phyloP scores from a whole-genome alignment of 345 rosid genomes.

The Bruguiera gymnorhiza region DNA sequence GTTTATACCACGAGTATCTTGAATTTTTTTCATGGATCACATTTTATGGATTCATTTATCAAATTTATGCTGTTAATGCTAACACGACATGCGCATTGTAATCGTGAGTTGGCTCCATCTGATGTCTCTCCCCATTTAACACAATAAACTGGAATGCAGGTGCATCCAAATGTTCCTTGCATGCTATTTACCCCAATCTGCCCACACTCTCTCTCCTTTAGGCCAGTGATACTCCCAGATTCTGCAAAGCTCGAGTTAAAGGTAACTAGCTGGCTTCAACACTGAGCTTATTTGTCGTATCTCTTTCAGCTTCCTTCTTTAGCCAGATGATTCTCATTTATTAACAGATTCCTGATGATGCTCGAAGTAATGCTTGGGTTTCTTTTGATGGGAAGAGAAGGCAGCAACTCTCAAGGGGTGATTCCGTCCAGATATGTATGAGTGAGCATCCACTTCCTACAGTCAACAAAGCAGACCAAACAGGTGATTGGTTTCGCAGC shows the following conservation, averaged over 20 bases:
- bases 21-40: background rate
- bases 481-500: constrained; percentile 97
- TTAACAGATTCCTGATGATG: constrained; percentile 80
- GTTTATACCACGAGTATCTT: background rate
- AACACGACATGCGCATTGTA: background rate
- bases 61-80: background rate
- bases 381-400: constrained; percentile 98
- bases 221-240: constrained; percentile 98
- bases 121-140: background rate
- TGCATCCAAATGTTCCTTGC: constrained; percentile 99
- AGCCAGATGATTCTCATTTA: constrained; percentile 1
- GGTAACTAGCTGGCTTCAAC: constrained; percentile 36
- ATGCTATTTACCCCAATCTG: constrained; percentile 98
- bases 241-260: constrained; percentile 90
- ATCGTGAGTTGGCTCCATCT: constrained; percentile 2
- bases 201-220: constrained; percentile 94
- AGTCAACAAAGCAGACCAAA: constrained; percentile 89
- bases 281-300: background rate
- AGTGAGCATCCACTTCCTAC: constrained; percentile 97
- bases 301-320: background rate
- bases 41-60: background rate
- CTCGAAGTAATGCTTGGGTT: constrained; percentile 98
- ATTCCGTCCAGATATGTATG: constrained; percentile 82
- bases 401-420: constrained; percentile 95
- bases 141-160: constrained; percentile 44